Conservation (phyloP, 352 stramenopile genomes). For the Phytophthora fragariaefolia region DNA sequence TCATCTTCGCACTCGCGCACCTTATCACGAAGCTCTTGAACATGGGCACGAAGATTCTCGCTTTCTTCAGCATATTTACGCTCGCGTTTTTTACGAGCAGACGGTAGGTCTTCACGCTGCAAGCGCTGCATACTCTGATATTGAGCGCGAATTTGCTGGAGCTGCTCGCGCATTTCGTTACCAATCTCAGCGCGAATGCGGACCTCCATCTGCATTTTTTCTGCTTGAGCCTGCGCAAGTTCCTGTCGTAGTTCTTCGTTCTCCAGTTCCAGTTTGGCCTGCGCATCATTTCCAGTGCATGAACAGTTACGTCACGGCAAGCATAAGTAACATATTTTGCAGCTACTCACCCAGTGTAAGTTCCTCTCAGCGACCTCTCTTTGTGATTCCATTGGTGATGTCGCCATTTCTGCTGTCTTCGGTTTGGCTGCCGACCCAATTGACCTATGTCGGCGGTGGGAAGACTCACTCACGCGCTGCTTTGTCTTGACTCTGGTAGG, state of each 20-base stretch:
- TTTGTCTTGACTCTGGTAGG: conserved; percentile 14
- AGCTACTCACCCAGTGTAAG: conserved; percentile 31
- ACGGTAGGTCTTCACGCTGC: conserved; percentile 42
- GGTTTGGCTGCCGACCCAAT: conserved; percentile 12
- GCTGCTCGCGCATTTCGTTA: conserved; percentile 72
- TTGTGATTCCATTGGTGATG: conserved; percentile 43
- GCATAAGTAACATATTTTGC: neutral
- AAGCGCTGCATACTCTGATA: conserved; percentile 53
- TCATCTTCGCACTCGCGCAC: conserved; percentile 84
- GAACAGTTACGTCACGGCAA: neutral
- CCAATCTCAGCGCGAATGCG: conserved; percentile 68
- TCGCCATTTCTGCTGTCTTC: conserved; percentile 29
- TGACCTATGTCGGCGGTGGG: conserved; percentile 5
- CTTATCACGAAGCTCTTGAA: conserved; percentile 72
- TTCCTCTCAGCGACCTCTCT: conserved; percentile 34
- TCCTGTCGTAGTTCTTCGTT: conserved; percentile 69
- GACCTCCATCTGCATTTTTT: conserved; percentile 71
- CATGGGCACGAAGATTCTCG: conserved; percentile 59
- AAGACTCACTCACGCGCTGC: conserved; percentile 25
- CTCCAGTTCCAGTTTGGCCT: conserved; percentile 61
- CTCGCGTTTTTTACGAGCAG: conserved; percentile 47
- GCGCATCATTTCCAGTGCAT: conserved; percentile 1
- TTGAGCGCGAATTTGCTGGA: conserved; percentile 67
- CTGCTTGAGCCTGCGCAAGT: conserved; percentile 52
- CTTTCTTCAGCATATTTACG: conserved; percentile 54